Base-by-base conservation (phyloP, 768 basidiomycete genomes). In the Suillus fuscotomentosus region DNA sequence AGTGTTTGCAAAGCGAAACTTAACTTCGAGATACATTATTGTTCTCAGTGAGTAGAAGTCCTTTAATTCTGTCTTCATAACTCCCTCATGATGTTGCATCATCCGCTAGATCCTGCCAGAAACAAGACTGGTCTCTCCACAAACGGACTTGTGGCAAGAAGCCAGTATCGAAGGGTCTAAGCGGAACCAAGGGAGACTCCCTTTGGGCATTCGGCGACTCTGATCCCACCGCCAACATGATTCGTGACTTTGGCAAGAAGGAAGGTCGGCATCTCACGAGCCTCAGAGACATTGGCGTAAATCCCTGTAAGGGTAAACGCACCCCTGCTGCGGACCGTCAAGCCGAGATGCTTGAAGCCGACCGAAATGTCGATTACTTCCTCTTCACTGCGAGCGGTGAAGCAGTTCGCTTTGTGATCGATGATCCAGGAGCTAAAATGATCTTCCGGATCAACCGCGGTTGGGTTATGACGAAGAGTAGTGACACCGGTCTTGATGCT, bases 331-430 rank as follows among this genome's bases (percentile, higher is more conserved):
- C 69, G 20, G 60, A 71, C 43, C 68, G 53, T 31, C 71, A 72
- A 62, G 66, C 69, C 8, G 55, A 61, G 39, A 70, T 69, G 57
- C 51, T 72, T 42, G 65, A 60, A 20, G 63, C 50, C 6, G 66
- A 72, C 63, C 68, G 61, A 60, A 54, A 63, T 34, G 68, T 48
- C 20, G 68, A 70, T 34, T 70, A 70, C 41, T 70, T 69, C 57
- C 60, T 72, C n/a, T 70, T 70, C 61, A 68, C 69, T 48, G 60
- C 64, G 2, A 51, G 41, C 5, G 65, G 66, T 11, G 64, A 63
- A 45, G 64, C 51, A 34, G 31, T 70, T 53, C 68, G 65, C 57
- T 64, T 71, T 56, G 48, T 51, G 31, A 47, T 70, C 27, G 22
- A 56, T n/a, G 66, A 70, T 47, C 43, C 24, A 63, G 55, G 6